Base-by-base conservation (phyloP, 2,329 filamentous ascomycete genomes). In the Atkinsonella texensis region DNA sequence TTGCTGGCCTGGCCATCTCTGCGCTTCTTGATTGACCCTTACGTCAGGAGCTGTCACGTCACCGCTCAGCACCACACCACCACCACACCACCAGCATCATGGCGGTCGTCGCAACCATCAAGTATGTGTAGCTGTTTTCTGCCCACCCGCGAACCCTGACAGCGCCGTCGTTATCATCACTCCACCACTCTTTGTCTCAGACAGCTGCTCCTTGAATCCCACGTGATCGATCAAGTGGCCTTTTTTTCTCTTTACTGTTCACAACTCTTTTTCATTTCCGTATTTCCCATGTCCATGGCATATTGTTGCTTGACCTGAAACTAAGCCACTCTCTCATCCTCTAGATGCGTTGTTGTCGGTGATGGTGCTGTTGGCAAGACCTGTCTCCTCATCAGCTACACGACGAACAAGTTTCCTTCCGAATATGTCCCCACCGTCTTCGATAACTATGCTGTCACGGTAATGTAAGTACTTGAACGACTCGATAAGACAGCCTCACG, bases 401-500 rank as follows among this genome's bases (percentile, higher is more conserved):
- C 93, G 58, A 98, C 93, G 58, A 98, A 98, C 80, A 97, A 97
- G 66, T 98, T 98, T 71, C 93, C 93, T 38, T 96, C 90, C 64
- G 93, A 98, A 90, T 98, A 98, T 71, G 93, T 98, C 53, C 93
- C 93, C 49, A 98, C 93, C 32, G 93, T 98, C 58, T 98, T 98
- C 71, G 93, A 98, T 72, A 98, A 98, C 74, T 98, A 98, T 80
- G 93, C 93, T 53, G 93, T 98, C 68, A 98, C 93, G 59, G 93
- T 98, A 61, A 98, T 98, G 93, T 96, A 79, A 84, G 89, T 84
- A 52, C 11, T 55, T 61, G 45, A 35, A 4, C 11, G 43, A 46
- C 56, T 10, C 2, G 8, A 35, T 35, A 35, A n/a, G 9, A 2
- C 33, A 10, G 13, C 33, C 13, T 10, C 13, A 35, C 2, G 3